Conservation (phyloP, 2,329 filamentous ascomycete genomes). For the Claviceps digitariae region DNA sequence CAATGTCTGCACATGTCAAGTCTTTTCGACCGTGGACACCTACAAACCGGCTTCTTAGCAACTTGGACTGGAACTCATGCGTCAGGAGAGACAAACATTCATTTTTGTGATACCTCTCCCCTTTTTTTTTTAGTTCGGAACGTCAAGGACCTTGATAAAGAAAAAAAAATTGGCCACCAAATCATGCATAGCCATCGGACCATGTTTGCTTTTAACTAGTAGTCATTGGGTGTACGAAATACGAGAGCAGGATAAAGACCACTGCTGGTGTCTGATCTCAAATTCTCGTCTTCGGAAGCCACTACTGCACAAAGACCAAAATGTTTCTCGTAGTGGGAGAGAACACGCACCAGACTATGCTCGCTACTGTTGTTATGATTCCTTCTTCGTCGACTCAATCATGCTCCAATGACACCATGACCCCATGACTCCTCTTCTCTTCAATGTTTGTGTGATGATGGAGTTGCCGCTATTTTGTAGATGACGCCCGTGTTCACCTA, state of each 20-base stretch:
- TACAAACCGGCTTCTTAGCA: not conserved
- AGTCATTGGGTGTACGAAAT: slow-evolving; percentile 1
- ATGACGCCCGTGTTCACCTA: not conserved
- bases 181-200: not conserved
- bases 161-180: not conserved
- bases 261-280: slow-evolving; percentile 16
- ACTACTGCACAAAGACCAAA: slow-evolving; percentile 15
- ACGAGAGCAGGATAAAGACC: slow-evolving; percentile 6
- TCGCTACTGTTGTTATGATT: slow-evolving; percentile 20
- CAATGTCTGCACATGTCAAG: too few relatives aligned
- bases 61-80: not conserved
- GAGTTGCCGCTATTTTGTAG: not conserved
- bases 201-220: slow-evolving; percentile 2
- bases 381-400: slow-evolving; percentile 5
- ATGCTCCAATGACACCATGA: not conserved
- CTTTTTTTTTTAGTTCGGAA: too few relatives aligned
- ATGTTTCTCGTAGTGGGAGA: slow-evolving; percentile 12
- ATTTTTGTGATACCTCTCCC: not conserved
- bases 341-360: slow-evolving; percentile 20
- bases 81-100: not conserved
- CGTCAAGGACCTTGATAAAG: too few relatives aligned
- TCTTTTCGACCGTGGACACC: too few relatives aligned
- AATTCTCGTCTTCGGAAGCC: slow-evolving; percentile 14
- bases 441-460: not conserved
- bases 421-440: not conserved